These are phyloP conservation scores for Sporopachydermia cereana DNA, from an alignment of 1,139 yeast genomes.

Conservation along the genomic window DNA sequence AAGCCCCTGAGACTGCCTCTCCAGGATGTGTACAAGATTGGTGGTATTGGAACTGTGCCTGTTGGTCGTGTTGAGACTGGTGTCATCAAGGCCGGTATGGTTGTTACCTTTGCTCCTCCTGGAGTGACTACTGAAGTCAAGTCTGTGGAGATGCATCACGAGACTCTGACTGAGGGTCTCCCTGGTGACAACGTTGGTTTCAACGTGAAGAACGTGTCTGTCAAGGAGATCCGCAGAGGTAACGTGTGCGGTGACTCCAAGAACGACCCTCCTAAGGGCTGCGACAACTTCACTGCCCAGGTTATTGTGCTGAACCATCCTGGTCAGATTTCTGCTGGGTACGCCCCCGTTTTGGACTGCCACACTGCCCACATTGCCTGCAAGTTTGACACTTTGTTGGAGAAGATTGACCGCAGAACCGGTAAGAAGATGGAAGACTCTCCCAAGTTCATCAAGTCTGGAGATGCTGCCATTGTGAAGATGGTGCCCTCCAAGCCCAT, in stretches of 20 bases:
- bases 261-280: conserved; percentile 85
- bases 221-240: conserved; percentile 91
- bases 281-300: conserved; percentile 80
- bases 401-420: conserved; percentile 90
- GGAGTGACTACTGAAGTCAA: conserved; percentile 89
- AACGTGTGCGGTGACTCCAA: conserved; percentile 93
- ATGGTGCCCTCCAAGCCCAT: conserved; percentile 91
- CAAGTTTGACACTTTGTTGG: conserved; percentile 72
- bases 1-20: conserved; percentile 87
- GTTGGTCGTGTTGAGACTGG: conserved; percentile 94
- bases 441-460: conserved; percentile 85
- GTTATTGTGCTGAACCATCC: conserved; percentile 88
- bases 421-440: conserved; percentile 76
- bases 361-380: conserved; percentile 95
- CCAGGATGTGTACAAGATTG: conserved; percentile 89
- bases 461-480: conserved; percentile 90
- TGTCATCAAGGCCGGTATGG: conserved; percentile 85
- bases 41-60: conserved; percentile 92
- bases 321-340: conserved; percentile 88
- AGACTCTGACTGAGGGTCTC: conserved; percentile 69
- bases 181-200: conserved; percentile 96
- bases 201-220: conserved; percentile 92
- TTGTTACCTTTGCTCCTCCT: conserved; percentile 83
- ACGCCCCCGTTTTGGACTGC: conserved; percentile 90
- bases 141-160: conserved; percentile 94